Evolutionary conservation across 768 basidiomycete genomes (phyloP).

Genomic region (Mycena alexandri): DNA sequence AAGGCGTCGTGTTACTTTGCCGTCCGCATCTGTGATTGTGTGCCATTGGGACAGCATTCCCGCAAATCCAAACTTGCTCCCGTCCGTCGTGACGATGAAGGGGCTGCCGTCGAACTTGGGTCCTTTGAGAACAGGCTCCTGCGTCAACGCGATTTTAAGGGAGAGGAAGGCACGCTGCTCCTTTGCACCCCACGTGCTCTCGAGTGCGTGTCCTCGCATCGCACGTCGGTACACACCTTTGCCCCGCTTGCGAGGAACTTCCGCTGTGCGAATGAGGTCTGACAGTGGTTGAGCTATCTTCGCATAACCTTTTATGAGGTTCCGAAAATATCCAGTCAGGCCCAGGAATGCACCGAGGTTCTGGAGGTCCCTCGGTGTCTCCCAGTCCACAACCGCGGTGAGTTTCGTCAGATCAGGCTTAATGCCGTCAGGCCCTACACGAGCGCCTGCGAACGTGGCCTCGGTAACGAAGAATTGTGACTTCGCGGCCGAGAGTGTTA

Average conservation of each 20-base stretch:
- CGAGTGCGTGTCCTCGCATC: slow-evolving; percentile 38
- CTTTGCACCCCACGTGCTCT: slow-evolving; percentile 26
- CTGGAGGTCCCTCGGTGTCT: slow-evolving; percentile 24
- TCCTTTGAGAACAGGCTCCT: slow-evolving; percentile 37
- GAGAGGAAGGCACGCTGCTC: slow-evolving; percentile 41
- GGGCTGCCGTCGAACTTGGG: slow-evolving; percentile 43
- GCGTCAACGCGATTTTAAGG: slow-evolving; percentile 40
- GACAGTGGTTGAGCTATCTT: slow-evolving; percentile 47
- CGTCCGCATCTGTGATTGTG: slow-evolving; percentile 25
- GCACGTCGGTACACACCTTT: slow-evolving; percentile 45
- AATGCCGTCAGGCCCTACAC: slow-evolving; percentile 49
- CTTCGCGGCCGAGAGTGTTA: slow-evolving; percentile 33
- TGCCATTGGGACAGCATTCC: slow-evolving; percentile 41
- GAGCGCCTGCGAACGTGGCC: slow-evolving; percentile 50
- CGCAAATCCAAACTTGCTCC: slow-evolving; percentile 46
- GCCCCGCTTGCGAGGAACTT: slow-evolving; percentile 34
- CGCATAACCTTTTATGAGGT: slow-evolving; percentile 51
- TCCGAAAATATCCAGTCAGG: slow-evolving; percentile 46
- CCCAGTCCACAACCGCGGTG: slow-evolving; percentile 52
- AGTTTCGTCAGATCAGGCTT: slow-evolving; percentile 53
- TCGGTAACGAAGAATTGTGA: slow-evolving; percentile 50
- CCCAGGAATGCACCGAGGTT: slow-evolving; percentile 30
- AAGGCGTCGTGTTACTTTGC: slow-evolving; percentile 25
- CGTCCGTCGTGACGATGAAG: slow-evolving; percentile 48
- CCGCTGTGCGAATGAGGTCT: slow-evolving; percentile 42